Percentiles rank a stretch among this genome's conserved stretches.
Evolutionary conservation across 352 stramenopile species (phyloP).

Genomic region (Phytopythium aichiense): DNA sequence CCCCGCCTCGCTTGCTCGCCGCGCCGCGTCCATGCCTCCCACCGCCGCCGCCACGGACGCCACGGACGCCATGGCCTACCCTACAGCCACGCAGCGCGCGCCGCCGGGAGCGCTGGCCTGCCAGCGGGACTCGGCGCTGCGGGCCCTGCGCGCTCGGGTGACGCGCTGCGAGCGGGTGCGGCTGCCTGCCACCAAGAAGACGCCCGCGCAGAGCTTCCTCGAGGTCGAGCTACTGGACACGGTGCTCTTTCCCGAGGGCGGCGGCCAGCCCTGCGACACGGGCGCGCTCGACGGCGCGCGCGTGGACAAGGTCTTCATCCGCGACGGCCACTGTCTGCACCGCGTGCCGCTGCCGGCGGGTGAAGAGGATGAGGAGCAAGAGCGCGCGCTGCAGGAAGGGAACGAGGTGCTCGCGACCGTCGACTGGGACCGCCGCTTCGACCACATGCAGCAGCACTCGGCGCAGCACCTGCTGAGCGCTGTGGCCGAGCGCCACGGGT

Average conservation of each 20-base stretch:
- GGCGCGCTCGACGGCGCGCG: slow-evolving; percentile 41
- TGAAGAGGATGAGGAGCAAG: slow-evolving; percentile 9
- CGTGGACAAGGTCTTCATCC: slow-evolving; percentile 61
- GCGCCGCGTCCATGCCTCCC: neutral
- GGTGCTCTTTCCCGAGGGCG: slow-evolving; percentile 85
- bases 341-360: slow-evolving; percentile 22
- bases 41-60: neutral
- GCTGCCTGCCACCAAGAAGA: slow-evolving; percentile 26
- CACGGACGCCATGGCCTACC: slow-evolving; percentile 2
- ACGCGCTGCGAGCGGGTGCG: slow-evolving; percentile 28
- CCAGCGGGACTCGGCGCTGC: slow-evolving; percentile 63
- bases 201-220: slow-evolving; percentile 35
- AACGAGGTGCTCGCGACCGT: slow-evolving; percentile 52
- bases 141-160: slow-evolving; percentile 41
- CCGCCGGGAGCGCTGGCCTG: slow-evolving; percentile 51
- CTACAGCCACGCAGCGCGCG: slow-evolving; percentile 12
- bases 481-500: slow-evolving; percentile 69
- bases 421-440: slow-evolving; percentile 74
- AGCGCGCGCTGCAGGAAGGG: slow-evolving; percentile 29
- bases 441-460: slow-evolving; percentile 91
- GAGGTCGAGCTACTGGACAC: slow-evolving; percentile 71
- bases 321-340: slow-evolving; percentile 65
- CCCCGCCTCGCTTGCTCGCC: slow-evolving; percentile 3
- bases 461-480: slow-evolving; percentile 86
- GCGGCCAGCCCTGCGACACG: slow-evolving; percentile 83